Evolutionary conservation across 2,329 filamentous ascomycete species (phyloP), one percentile per base, ranked within the genome.

Genomic region (Pseudogymnoascus sp.): DNA sequence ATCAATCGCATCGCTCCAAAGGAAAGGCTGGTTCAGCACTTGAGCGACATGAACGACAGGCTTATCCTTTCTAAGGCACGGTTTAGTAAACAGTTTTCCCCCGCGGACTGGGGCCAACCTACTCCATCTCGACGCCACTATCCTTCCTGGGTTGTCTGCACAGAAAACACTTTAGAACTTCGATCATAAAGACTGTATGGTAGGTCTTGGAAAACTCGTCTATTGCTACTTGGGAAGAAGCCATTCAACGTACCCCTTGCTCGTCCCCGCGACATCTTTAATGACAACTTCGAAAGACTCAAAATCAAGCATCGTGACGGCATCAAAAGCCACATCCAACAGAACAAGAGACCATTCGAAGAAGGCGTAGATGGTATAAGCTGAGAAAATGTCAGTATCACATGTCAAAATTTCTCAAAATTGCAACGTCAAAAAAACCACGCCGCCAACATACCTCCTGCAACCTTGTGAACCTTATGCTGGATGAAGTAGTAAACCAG

Each of bases 211-310:
- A 72, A 72, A 73, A 33, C 75, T 75, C 77, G 74, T 81, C 80
- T 81, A 79, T 79, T 84, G 82, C 84, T 93, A 97, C 81, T 86
- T 91, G 70, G 93, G 93, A 84, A 97, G 92, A 84, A 97, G 92
- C 89, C 89, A 89, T 80, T 88, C 86, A 80, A 99, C 95, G 85
- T 99, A 99, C 95, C 93, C 93, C 90, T 93, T 93, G 82, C 90
- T 95, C 73, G 88, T 79, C 68, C 92, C 93, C 79, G 92, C 93
- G 69, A 93, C 84, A 79, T 98, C 93, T 80, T 86, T 91, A 68
- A 99, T 82, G 69, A 92, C 83, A 71, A 99, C 79, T 75, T 98
- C 93, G 73, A 98, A 90, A 62, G 88, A 86, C 66, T 87, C 83
- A 79, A 98, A 99, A 79, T 99, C 95, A 71, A 96, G 80, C 63